Conservation (phyloP, 768 basidiomycete genomes). For the Clitopilus passeckerianus region DNA sequence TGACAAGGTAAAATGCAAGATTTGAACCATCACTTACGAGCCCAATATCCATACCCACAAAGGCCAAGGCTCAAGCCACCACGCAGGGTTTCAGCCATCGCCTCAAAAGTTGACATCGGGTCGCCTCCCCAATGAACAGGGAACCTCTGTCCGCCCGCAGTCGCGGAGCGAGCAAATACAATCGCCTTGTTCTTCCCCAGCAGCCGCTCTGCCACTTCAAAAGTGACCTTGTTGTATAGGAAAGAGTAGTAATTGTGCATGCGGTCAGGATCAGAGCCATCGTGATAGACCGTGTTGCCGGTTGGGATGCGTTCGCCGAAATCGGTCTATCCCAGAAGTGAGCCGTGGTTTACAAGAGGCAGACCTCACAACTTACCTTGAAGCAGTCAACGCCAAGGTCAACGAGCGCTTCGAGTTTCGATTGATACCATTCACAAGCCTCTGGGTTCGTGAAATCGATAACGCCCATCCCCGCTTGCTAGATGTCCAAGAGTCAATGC, state of each 20-base stretch:
- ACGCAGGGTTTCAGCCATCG: slow-evolving; percentile 45
- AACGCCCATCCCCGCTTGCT: slow-evolving; percentile 38
- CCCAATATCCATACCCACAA: slow-evolving; percentile 41
- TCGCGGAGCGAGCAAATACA: slow-evolving; percentile 41
- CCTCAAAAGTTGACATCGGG: slow-evolving; percentile 40
- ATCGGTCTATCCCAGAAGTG: slow-evolving; percentile 15
- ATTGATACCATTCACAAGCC: slow-evolving; percentile 39
- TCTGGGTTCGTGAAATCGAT: slow-evolving; percentile 41
- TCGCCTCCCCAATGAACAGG: slow-evolving; percentile 41
- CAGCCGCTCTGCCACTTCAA: slow-evolving; percentile 29
- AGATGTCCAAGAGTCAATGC: not conserved
- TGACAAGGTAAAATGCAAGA: not conserved
- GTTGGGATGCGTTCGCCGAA: slow-evolving; percentile 30
- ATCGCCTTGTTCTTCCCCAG: slow-evolving; percentile 35
- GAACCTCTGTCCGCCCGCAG: slow-evolving; percentile 39
- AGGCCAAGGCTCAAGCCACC: slow-evolving; percentile 35
- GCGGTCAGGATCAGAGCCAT: slow-evolving; percentile 18
- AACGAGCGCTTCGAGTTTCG: slow-evolving; percentile 30
- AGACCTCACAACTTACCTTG: slow-evolving; percentile 26
- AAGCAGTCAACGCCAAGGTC: slow-evolving; percentile 38
- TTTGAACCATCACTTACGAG: slow-evolving; percentile 18
- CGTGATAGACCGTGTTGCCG: slow-evolving; percentile 29
- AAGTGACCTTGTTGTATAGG: slow-evolving; percentile 37
- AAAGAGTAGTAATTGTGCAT: slow-evolving; percentile 19
- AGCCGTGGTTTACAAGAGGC: slow-evolving; percentile 6